These are phyloP conservation scores for Nicotiana tabacum DNA, from an alignment of 257 asterid species.

Conservation along the genomic window DNA sequence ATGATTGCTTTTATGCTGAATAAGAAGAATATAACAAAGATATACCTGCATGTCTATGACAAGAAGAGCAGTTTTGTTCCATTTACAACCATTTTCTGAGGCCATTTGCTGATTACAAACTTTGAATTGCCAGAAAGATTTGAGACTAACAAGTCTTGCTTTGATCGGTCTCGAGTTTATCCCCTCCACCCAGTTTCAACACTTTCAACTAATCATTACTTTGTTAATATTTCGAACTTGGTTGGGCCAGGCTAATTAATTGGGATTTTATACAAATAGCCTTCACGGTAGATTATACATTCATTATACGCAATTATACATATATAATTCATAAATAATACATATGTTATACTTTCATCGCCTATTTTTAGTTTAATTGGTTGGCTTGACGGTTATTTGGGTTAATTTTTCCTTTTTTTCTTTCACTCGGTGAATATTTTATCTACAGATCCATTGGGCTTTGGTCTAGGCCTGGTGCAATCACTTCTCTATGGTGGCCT, in stretches of 20 bases:
- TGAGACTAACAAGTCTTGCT: not conserved
- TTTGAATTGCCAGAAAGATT: not conserved
- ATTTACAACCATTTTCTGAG: constrained; percentile 26
- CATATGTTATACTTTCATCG: too few relatives aligned
- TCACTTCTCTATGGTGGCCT: too few relatives aligned
- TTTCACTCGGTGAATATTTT: too few relatives aligned
- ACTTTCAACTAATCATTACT: not conserved
- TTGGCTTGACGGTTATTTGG: too few relatives aligned
- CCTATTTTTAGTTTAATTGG: too few relatives aligned
- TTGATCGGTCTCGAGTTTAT: not conserved
- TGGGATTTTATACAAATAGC: too few relatives aligned
- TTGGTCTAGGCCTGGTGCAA: too few relatives aligned
- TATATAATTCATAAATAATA: too few relatives aligned
- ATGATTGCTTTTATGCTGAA: not conserved
- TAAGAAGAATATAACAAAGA: not conserved
- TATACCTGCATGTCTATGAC: constrained; percentile 89
- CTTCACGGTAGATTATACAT: too few relatives aligned
- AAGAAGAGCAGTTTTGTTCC: constrained; percentile 75
- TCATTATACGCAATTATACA: too few relatives aligned
- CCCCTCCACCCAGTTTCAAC: not conserved
- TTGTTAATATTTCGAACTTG: not conserved
- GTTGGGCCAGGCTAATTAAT: not conserved
- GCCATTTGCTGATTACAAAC: constrained; percentile 34
- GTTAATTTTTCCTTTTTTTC: too few relatives aligned
- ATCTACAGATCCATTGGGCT: too few relatives aligned